Conservation (phyloP, 2,329 filamentous ascomycete genomes). For the Endocalyx cinctus region DNA sequence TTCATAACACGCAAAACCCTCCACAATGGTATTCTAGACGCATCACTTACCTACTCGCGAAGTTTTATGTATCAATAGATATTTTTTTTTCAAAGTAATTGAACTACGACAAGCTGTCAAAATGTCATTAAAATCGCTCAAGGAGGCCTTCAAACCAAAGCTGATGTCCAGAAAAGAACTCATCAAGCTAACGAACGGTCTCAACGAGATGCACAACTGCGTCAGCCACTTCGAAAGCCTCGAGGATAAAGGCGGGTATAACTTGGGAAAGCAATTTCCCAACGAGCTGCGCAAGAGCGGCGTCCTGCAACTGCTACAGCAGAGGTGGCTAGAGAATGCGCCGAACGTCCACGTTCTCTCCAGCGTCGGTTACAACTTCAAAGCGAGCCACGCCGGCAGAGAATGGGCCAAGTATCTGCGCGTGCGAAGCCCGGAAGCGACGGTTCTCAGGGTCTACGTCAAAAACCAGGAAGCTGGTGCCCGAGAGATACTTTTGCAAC, state of each 20-base stretch:
- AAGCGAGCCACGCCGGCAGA: conserved; percentile 1
- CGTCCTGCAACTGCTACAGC: neutral
- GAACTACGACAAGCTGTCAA: too few relatives aligned
- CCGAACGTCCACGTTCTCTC: conserved; percentile 3
- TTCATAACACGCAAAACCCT: too few relatives aligned
- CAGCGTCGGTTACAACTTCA: neutral
- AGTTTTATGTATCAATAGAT: too few relatives aligned
- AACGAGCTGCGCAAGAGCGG: conserved; percentile 2
- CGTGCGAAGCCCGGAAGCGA: neutral
- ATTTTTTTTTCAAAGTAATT: too few relatives aligned
- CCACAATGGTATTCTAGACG: too few relatives aligned
- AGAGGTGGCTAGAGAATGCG: neutral
- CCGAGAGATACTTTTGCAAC: too few relatives aligned
- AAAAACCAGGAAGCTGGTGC: conserved; percentile 2
- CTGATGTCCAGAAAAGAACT: too few relatives aligned
- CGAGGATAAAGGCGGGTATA: conserved; percentile 2
- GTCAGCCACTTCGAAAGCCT: conserved; percentile 4
- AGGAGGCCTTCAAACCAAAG: too few relatives aligned
- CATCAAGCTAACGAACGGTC: neutral
- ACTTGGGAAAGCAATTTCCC: conserved; percentile 1
- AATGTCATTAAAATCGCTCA: too few relatives aligned
- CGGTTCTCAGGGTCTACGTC: conserved; percentile 4
- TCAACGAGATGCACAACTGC: neutral
- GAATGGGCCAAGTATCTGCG: conserved; percentile 7
- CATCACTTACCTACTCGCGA: too few relatives aligned